phyloP scores from a whole-genome alignment of 495 filamentous ascomycete species.

The Daldinia decipiens region DNA sequence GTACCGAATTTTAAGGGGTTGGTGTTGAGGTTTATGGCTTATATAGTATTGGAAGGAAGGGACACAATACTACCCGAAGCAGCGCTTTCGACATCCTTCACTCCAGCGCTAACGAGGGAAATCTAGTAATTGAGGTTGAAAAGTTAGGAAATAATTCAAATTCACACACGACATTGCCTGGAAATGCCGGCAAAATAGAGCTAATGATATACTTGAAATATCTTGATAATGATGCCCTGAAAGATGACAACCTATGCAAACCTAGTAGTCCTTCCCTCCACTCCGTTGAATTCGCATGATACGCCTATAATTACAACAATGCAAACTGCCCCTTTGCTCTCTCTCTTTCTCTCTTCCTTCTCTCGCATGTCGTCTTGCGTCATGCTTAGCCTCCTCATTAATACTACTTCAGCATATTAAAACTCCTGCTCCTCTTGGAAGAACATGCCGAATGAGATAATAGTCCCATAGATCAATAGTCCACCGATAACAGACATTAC shows the following conservation, averaged over 20 bases:
- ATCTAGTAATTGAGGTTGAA: neutral
- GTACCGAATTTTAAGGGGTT: neutral
- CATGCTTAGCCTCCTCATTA: neutral
- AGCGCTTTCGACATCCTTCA: no score
- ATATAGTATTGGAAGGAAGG: neutral
- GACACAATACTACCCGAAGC: no score
- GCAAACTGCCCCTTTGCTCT: constrained; percentile 10
- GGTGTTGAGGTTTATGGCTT: constrained; percentile 21
- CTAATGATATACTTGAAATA: constrained; percentile 13
- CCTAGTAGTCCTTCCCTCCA: constrained; percentile 20
- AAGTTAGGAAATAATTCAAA: neutral
- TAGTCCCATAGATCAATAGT: constrained; percentile 94
- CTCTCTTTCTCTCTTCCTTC: neutral
- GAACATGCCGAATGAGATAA: constrained; percentile 97
- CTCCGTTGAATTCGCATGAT: constrained; percentile 33
- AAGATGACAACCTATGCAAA: constrained; percentile 42
- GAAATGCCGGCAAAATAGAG: neutral
- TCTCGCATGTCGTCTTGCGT: neutral
- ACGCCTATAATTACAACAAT: constrained; percentile 39
- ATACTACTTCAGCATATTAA: constrained; percentile 33
- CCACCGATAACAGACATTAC: constrained; percentile 94
- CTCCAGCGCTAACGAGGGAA: neutral
- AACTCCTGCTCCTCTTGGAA: constrained; percentile 96
- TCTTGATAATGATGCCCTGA: constrained; percentile 22
- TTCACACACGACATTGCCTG: neutral